Percentiles rank a stretch among this genome's conserved stretches.
These are phyloP conservation scores for Yamadazyma philogaea DNA, from an alignment of 805 yeast genomes.

Conservation along the genomic window DNA sequence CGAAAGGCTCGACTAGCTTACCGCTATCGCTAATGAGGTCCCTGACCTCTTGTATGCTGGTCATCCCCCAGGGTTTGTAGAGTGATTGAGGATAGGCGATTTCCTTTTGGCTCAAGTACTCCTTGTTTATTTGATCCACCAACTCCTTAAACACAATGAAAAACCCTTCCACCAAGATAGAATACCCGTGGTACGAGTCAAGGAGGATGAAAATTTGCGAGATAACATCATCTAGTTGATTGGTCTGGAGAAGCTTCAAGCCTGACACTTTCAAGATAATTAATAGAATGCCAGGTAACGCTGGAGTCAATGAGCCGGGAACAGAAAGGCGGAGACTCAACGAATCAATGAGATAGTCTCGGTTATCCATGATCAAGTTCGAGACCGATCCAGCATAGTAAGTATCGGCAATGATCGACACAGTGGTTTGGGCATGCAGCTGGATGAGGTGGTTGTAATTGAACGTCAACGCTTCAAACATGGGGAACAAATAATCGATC, in stretches of 20 bases:
- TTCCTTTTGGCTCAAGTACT: slow-evolving; percentile 9
- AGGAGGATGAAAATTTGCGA: slow-evolving; percentile 71
- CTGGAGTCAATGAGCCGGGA: slow-evolving; percentile 64
- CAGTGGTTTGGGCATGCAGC: slow-evolving; percentile 54
- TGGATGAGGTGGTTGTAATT: slow-evolving; percentile 41
- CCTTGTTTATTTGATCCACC: slow-evolving; percentile 36
- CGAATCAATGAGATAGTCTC: slow-evolving; percentile 78
- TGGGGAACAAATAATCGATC: slow-evolving; percentile 68
- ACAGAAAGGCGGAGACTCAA: slow-evolving; percentile 68
- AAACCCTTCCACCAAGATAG: slow-evolving; percentile 66
- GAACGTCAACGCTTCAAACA: slow-evolving; percentile 67
- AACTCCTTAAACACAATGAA: slow-evolving; percentile 67
- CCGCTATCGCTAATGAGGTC: slow-evolving; percentile 39
- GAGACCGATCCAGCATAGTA: slow-evolving; percentile 55
- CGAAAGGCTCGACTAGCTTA: slow-evolving; percentile 25
- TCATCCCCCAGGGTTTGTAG: slow-evolving; percentile 62
- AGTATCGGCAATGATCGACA: slow-evolving; percentile 45
- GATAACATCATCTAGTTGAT: slow-evolving; percentile 69
- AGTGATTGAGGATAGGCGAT: slow-evolving; percentile 11
- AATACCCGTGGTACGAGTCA: slow-evolving; percentile 84
- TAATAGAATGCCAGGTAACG: slow-evolving; percentile 65
- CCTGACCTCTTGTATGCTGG: slow-evolving; percentile 41
- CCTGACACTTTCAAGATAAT: slow-evolving; percentile 74
- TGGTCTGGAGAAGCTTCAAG: slow-evolving; percentile 47
- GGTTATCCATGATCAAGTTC: slow-evolving; percentile 57